These are phyloP conservation scores for Puccinia triticina DNA, from an alignment of 1,284 basidiomycete species.

Conservation along the genomic window DNA sequence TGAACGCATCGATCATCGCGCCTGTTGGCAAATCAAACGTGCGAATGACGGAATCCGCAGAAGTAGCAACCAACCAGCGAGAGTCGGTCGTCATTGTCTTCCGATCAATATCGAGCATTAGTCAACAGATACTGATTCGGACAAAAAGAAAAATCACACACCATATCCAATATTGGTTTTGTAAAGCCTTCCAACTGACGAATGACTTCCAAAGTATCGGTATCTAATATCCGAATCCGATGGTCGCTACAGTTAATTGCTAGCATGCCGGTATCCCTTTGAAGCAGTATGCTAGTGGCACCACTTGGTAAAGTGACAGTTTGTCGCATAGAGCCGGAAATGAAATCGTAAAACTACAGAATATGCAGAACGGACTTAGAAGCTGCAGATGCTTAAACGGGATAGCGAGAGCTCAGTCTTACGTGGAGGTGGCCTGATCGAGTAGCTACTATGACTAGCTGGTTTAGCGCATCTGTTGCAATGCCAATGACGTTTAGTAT, in stretches of 20 bases:
- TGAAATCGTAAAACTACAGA: slow-evolving; percentile 95
- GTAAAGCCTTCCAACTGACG: slow-evolving; percentile 81
- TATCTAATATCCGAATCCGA: slow-evolving; percentile 80
- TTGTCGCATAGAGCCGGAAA: slow-evolving; percentile 73
- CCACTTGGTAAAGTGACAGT: slow-evolving; percentile 72
- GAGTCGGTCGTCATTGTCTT: slow-evolving; percentile 91
- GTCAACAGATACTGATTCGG: background rate
- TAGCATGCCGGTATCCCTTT: slow-evolving; percentile 84
- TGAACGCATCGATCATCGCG: slow-evolving; percentile 86
- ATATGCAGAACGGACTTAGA: slow-evolving; percentile 27
- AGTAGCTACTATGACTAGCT: slow-evolving; percentile 77
- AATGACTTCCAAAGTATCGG: slow-evolving; percentile 84
- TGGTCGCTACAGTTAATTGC: slow-evolving; percentile 84
- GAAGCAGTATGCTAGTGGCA: slow-evolving; percentile 73
- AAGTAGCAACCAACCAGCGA: slow-evolving; percentile 84
- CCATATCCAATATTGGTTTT: slow-evolving; percentile 79
- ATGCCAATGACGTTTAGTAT: slow-evolving; percentile 72
- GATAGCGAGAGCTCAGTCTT: slow-evolving; percentile 59
- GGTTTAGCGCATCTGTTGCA: slow-evolving; percentile 83
- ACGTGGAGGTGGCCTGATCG: slow-evolving; percentile 86
- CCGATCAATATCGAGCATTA: background rate
- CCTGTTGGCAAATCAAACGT: slow-evolving; percentile 97
- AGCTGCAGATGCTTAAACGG: background rate
- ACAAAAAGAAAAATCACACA: slow-evolving; percentile 61
- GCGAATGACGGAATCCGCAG: slow-evolving; percentile 86